Evolutionary conservation across 2,329 filamentous ascomycete genomes (phyloP), one percentile per base, ranked within the genome.

Genomic region (Cladophialophora carrionii): DNA sequence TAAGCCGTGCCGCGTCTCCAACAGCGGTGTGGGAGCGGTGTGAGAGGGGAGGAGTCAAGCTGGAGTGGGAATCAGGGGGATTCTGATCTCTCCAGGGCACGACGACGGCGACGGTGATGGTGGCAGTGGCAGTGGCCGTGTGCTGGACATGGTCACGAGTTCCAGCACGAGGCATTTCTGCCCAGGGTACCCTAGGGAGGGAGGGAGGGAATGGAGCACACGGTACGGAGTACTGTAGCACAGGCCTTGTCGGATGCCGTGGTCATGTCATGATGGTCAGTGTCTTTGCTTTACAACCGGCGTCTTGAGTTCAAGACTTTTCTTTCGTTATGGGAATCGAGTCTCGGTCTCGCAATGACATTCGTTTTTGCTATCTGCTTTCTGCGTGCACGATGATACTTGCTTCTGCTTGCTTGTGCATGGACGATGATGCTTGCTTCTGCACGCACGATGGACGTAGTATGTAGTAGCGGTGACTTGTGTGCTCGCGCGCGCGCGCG

Each of bases 271-370:
- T n/a, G n/a, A n/a, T n/a, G n/a, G n/a, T n/a, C n/a, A n/a, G n/a
- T n/a, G n/a, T n/a, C n/a, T n/a, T n/a, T n/a, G n/a, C n/a, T n/a
- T n/a, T n/a, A n/a, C n/a, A n/a, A n/a, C n/a, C n/a, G n/a, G n/a
- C n/a, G n/a, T n/a, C n/a, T 51, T 14, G 48, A 22, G 9, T 29
- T 51, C 48, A 51, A 51, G 48, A 20, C 48, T 26, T 51, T 51
- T 20, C 48, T 24, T 51, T 51, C 48, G 48, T 51, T 26, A 51
- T 26, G 8, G 22, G 22, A 20, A 24, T 22, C 8, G 9, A 12
- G 46, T 51, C 48, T 7, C 48, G 6, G 20, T 51, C 20, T 26
- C 24, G 24, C 22, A 51, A 51, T 51, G 48, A 26, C 37, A 43
- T 29, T 55, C 52, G 9, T 29, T 55, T 34, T 29, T 10, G 5